Evolutionary conservation across 108 stramenopile species (phyloP), one percentile per base, ranked within the genome.

Genomic region (Skeletonema marinoi): DNA sequence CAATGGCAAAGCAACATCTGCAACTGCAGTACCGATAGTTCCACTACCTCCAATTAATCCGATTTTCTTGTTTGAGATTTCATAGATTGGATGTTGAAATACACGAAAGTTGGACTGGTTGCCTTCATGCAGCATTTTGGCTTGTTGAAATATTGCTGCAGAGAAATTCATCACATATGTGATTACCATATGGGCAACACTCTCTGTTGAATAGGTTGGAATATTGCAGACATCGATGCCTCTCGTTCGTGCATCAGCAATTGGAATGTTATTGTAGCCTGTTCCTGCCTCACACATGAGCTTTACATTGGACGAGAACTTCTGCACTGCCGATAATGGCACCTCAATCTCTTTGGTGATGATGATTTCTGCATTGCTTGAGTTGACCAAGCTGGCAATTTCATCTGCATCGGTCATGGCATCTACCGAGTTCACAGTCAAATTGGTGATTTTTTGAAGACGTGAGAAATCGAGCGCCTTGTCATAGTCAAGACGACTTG

Each of bases 21-120:
- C 87, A 16, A 98, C 96, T 50, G 87, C 86, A 30, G 80, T 90
- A 1, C 96, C 97, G 60, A 98, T 96, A 32, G 81, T 86, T 13
- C 97, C 97, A 29, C 89, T 86, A 1, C 97, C 97, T 29, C 96
- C 93, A 32, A 98, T 86, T 60, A 98, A 70, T 5, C 96, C 96
- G 2, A 98, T 51, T n/a, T 87, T 91, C 68, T 96, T 96, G 6
- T 82, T 85, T 29, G 61, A 78, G 3, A 97, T 73, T 85, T 96
- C 96, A 67, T 77, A 77, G 60, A 93, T 82, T 8, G 96, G 92
- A 71, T 91, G 80, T 30, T 84, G 86, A 71, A 93, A 92, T 1
- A 92, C 89, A 14, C 76, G 75, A 63, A 96, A 92, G 62, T 96
- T 93, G 25, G 62, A 66, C 17, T 88, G 81, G 71, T 94, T 84